These are phyloP conservation scores for Stemphylium vesicarium DNA, from an alignment of 2,329 filamentous ascomycete genomes.

Conservation along the genomic window DNA sequence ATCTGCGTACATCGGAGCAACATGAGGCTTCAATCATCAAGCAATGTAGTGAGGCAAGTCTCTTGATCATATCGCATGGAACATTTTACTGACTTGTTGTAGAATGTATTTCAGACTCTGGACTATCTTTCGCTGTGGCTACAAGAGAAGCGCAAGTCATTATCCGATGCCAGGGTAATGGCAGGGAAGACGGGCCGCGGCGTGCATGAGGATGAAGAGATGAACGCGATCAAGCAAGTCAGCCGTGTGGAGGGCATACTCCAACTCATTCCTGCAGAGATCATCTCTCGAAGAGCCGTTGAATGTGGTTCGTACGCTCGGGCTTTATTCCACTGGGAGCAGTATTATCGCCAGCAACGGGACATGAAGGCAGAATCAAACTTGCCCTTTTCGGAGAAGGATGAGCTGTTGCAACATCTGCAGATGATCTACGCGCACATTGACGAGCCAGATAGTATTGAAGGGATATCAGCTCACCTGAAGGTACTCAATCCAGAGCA, in stretches of 20 bases:
- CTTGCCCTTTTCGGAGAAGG: conserved; percentile 59
- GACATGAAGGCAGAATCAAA: conserved; percentile 53
- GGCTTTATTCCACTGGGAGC: conserved; percentile 93
- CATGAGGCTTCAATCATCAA: conserved; percentile 76
- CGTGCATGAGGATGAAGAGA: conserved; percentile 57
- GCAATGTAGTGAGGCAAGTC: conserved; percentile 80
- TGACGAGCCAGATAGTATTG: conserved; percentile 94
- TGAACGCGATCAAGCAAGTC: conserved; percentile 60
- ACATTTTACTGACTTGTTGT: conserved; percentile 27
- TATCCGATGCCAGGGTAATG: conserved; percentile 49
- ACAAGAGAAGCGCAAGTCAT: conserved; percentile 71
- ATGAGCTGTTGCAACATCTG: conserved; percentile 74
- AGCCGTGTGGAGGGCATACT: conserved; percentile 76
- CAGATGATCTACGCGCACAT: conserved; percentile 97
- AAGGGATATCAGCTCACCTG: conserved; percentile 89
- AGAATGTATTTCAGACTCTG: conserved; percentile 87
- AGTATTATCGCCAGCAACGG: conserved; percentile 72
- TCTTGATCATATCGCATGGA: neutral
- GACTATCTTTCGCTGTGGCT: conserved; percentile 94
- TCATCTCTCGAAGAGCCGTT: conserved; percentile 83
- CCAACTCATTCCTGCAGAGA: conserved; percentile 69
- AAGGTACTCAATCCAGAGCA: conserved; percentile 90
- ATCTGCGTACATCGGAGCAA: conserved; percentile 60
- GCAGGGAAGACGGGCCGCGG: conserved; percentile 54
- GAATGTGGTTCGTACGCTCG: conserved; percentile 92